phyloP scores from a whole-genome alignment of 2,329 filamentous ascomycete genomes.

The Furcasterigmium sp. region DNA sequence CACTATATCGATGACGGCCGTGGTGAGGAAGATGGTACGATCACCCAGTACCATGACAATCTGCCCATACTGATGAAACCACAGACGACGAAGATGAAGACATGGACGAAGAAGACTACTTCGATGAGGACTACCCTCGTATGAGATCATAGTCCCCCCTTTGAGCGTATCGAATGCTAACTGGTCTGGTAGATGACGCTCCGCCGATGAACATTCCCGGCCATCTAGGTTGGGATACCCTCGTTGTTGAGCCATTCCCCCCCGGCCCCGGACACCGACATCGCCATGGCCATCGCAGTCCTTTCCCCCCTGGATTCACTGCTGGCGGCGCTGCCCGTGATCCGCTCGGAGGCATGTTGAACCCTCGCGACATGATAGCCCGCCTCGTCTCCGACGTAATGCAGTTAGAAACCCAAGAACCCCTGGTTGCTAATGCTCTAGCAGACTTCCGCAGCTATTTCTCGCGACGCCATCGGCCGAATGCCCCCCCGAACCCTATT shows the following conservation, averaged over 20 bases:
- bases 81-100: conserved; percentile 58
- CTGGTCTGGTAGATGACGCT: conserved; percentile 30
- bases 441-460: conserved; percentile 44
- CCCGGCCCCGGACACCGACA: conserved; percentile 44
- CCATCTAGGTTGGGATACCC: conserved; percentile 52
- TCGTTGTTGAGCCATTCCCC: conserved; percentile 45
- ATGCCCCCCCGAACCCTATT: conserved; percentile 47
- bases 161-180: background rate
- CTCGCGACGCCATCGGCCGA: conserved; percentile 48
- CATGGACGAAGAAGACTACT: conserved; percentile 62
- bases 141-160: conserved; percentile 22
- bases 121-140: conserved; percentile 55
- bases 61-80: background rate
- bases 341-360: conserved; percentile 41
- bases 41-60: background rate
- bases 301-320: conserved; percentile 53
- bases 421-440: conserved; percentile 12
- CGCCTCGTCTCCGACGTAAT: too few species aligned
- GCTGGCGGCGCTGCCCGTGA: conserved; percentile 52
- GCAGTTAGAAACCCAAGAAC: too few species aligned
- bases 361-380: conserved; percentile 2
- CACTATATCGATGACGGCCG: conserved; percentile 49
- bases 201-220: conserved; percentile 36
- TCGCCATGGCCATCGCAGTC: conserved; percentile 48
- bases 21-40: conserved; percentile 51